Evolutionary conservation across 805 yeast species (phyloP), one percentile per base, ranked within the genome.

Genomic region (Torulaspora gathmanii): DNA sequence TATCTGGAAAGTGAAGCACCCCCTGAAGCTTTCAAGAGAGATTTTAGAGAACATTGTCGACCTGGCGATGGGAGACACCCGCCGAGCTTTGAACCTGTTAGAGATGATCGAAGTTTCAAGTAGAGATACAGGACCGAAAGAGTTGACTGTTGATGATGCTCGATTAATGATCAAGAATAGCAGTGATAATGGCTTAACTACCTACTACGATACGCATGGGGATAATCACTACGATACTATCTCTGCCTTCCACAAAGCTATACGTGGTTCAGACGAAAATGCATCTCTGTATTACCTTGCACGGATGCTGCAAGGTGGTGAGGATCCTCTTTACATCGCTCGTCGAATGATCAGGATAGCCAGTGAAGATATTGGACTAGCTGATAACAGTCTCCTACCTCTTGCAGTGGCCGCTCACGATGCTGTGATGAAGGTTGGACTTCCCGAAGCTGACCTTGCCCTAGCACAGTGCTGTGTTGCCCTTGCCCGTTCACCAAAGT

Each of bases 201-300:
- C 64, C 1, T 62, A 62, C 37, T 90, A 91, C 60, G 98, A 93
- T 63, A 73, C 86, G 37, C 81, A 79, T 27, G 97, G 97, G 1
- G 99, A 93, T 55, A 79, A 80, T 4, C 99, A 93, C 63, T 93
- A 93, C 64, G 99, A 93, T 62, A 79, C 95, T 1, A 93, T 93
- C 5, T 86, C 95, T 11, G 99, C 99, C 1, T 85, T 93, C 53
- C 99, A 93, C 68, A 93, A 93, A 59, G 78, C 95, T 0, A 78
- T 93, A 0, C 73, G 99, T 46, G 99, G 99, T 0, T 77, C 86
- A 0, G 83, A 91, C 56, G 83, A 90, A 0, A 87, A 93, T 68
- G 98, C 97, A 0, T 82, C 98, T 0, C 67, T 93, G 49, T 90
- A 82, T 62, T 93, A 93, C 58, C 67, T 93, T 16, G 91, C 82